Percentiles rank a stretch among this genome's conserved stretches.
Evolutionary conservation across 768 basidiomycete genomes (phyloP).

Genomic region (Naganishia vaughanmartiniae): DNA sequence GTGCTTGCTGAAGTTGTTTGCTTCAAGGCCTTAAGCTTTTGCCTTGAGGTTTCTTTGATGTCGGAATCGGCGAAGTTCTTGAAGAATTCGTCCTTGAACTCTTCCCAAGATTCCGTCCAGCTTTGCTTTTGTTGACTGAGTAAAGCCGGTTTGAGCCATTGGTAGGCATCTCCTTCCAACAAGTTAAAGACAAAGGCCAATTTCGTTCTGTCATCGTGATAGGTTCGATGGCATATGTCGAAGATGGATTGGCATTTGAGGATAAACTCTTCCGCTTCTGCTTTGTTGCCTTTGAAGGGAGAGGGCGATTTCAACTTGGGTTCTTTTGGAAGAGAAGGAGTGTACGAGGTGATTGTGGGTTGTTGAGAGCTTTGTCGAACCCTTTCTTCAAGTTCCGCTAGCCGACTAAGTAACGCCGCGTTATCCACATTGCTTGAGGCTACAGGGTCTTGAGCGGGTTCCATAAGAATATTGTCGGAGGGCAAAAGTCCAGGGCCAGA

Average conservation of each 20-base stretch:
- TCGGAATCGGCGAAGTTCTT: conserved; percentile 9
- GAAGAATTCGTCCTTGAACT: conserved; percentile 1
- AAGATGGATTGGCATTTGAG: conserved; percentile 4
- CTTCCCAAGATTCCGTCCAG: neutral
- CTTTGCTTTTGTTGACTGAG: neutral
- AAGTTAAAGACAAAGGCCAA: conserved; percentile 1
- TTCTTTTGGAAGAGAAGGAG: neutral
- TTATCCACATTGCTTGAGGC: no score
- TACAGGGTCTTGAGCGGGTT: no score
- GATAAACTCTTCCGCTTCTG: neutral
- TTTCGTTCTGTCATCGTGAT: conserved; percentile 1
- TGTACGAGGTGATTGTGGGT: no score
- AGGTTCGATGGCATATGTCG: conserved; percentile 7
- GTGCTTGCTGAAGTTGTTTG: conserved; percentile 3
- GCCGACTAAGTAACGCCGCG: no score
- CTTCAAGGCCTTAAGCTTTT: neutral
- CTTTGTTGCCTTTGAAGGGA: conserved; percentile 1
- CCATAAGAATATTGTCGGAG: no score
- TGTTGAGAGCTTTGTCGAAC: no score
- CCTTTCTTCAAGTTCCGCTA: no score
- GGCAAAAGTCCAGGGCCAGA: no score
- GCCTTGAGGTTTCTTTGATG: conserved; percentile 1
- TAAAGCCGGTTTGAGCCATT: conserved; percentile 13
- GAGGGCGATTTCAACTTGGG: neutral
- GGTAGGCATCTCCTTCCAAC: conserved; percentile 3